Conservation (phyloP, 345 rosid genomes). For the Syzygium jambos region DNA sequence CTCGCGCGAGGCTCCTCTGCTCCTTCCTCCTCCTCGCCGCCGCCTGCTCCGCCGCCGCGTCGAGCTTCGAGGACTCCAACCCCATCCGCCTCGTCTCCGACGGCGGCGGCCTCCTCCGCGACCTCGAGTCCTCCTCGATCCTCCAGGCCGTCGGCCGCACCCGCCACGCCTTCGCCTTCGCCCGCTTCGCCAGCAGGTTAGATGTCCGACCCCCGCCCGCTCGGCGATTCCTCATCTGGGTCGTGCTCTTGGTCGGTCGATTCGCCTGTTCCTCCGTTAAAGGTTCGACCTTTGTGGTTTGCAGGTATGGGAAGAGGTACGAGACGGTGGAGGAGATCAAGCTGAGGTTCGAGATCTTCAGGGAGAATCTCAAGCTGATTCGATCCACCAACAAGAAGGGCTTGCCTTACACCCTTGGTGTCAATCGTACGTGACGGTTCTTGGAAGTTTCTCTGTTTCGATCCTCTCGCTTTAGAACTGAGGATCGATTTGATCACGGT, state of each 20-base stretch:
- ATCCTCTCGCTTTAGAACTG: background rate
- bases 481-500: background rate
- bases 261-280: background rate
- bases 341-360: slow-evolving; percentile 63
- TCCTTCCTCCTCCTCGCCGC: slow-evolving; percentile 21
- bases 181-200: slow-evolving; percentile 71
- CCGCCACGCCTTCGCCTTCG: slow-evolving; percentile 53
- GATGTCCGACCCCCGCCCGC: background rate
- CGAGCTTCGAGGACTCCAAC: slow-evolving; percentile 50
- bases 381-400: slow-evolving; percentile 64
- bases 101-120: slow-evolving; percentile 22
- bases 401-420: slow-evolving; percentile 55
- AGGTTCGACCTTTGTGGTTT: background rate
- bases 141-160: slow-evolving; percentile 50
- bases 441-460: background rate
- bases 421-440: slow-evolving; percentile 44
- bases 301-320: slow-evolving; percentile 67
- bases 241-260: background rate
- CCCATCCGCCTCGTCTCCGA: slow-evolving; percentile 64
- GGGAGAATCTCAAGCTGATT: slow-evolving; percentile 64
- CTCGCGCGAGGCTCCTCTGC: slow-evolving; percentile 1
- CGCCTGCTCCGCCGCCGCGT: slow-evolving; percentile 23
- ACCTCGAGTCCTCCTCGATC: slow-evolving; percentile 37
- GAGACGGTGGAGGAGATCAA: slow-evolving; percentile 61
- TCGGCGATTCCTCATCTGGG: background rate